Conservation (phyloP, 345 rosid genomes). For the Aethionema arabicum region DNA sequence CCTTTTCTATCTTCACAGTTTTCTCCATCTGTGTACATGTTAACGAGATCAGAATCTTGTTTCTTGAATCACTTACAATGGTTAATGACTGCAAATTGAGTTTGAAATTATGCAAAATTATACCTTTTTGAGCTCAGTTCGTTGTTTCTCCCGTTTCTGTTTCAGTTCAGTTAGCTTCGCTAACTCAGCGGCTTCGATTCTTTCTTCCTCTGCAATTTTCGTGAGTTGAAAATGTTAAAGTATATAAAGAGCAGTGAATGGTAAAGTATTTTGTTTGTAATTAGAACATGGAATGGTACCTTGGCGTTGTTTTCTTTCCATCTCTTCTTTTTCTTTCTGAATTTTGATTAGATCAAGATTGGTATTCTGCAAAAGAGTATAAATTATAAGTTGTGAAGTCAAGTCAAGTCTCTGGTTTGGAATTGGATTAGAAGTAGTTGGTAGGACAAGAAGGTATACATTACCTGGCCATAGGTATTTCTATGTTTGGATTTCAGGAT, state of each 20-base stretch:
- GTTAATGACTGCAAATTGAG: background rate
- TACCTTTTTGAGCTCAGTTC: conserved; percentile 63
- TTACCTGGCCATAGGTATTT: conserved; percentile 63
- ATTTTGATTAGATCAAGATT: conserved; percentile 58
- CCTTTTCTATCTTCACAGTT: conserved; percentile 47
- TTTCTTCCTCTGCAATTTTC: conserved; percentile 56
- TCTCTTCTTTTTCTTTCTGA: conserved; percentile 61
- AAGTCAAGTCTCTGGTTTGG: background rate
- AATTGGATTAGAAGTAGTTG: background rate
- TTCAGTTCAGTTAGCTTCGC: conserved; percentile 59
- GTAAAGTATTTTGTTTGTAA: background rate
- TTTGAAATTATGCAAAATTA: background rate
- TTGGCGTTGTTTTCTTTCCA: conserved; percentile 71
- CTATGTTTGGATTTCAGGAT: conserved; percentile 71
- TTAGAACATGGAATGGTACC: conserved; percentile 41
- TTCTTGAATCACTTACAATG: background rate
- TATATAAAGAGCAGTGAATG: background rate
- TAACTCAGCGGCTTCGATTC: conserved; percentile 74
- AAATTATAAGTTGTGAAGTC: background rate
- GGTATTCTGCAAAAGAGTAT: conserved; percentile 46
- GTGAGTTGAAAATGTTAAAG: background rate
- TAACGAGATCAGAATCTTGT: background rate
- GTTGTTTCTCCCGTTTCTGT: conserved; percentile 57
- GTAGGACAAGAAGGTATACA: conserved; percentile 9
- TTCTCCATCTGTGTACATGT: conserved; percentile 55